A percentile compares a stretch with the other conserved stretches of the same genome.
Evolutionary conservation across 2,329 filamentous ascomycete genomes (phyloP).

Genomic region (Emergomyces orientalis): DNA sequence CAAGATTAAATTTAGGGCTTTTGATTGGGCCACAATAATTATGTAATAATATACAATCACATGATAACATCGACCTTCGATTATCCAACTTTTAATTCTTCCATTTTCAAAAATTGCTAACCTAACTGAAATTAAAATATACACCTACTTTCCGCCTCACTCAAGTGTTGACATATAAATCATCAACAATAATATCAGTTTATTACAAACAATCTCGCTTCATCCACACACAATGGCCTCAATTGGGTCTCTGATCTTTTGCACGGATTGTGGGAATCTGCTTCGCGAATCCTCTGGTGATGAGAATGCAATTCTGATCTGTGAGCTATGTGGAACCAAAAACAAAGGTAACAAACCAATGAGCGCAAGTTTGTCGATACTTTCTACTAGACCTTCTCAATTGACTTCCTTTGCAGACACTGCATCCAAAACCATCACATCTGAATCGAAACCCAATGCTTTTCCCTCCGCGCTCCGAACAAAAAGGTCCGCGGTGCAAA

Average conservation of each 20-base stretch:
- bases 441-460: slow-evolving; percentile 75
- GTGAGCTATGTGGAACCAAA: slow-evolving; percentile 75
- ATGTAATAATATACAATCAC: neutral
- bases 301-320: slow-evolving; percentile 64
- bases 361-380: slow-evolving; percentile 2
- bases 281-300: slow-evolving; percentile 71
- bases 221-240: slow-evolving; percentile 56
- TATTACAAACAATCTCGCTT: neutral
- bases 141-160: neutral
- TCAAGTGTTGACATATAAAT: neutral
- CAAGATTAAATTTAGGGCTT: too few species aligned
- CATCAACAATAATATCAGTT: neutral
- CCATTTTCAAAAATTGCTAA: neutral
- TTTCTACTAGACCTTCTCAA: slow-evolving; percentile 1
- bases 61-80: neutral
- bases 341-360: slow-evolving; percentile 57
- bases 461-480: slow-evolving; percentile 85
- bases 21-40: neutral
- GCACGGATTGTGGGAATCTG: slow-evolving; percentile 83
- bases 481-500: slow-evolving; percentile 78
- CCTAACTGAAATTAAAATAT: neutral
- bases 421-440: slow-evolving; percentile 65
- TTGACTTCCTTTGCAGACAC: slow-evolving; percentile 48
- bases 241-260: slow-evolving; percentile 87
- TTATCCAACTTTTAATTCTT: neutral